Conservation (phyloP, 306 rosid genomes). For the Ceratonia siliqua region DNA sequence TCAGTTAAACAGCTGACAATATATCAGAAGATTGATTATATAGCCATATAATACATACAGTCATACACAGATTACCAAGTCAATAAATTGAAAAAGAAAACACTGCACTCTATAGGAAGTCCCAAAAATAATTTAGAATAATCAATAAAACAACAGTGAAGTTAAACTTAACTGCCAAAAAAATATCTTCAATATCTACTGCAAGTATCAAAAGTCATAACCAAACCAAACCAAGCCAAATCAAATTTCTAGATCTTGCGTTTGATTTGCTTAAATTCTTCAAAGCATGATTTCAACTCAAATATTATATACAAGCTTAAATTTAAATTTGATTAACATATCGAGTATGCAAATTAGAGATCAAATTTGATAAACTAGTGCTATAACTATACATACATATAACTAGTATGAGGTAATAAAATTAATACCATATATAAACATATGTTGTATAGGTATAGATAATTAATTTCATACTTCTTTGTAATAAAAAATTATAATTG, state of each 20-base stretch:
- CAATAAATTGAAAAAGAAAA: too few relatives aligned
- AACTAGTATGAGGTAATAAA: background rate
- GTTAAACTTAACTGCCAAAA: too few relatives aligned
- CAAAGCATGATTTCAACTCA: background rate
- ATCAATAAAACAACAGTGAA: too few relatives aligned
- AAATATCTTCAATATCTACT: background rate
- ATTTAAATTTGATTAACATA: background rate
- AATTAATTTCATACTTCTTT: background rate
- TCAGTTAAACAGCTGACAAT: too few relatives aligned
- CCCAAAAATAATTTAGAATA: too few relatives aligned
- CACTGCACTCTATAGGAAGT: too few relatives aligned
- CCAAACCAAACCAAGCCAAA: background rate
- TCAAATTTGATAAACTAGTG: background rate
- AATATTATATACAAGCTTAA: background rate
- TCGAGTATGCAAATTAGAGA: background rate
- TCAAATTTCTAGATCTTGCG: background rate
- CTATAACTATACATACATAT: background rate
- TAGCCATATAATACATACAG: too few relatives aligned
- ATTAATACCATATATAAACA: background rate
- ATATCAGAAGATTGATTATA: too few relatives aligned
- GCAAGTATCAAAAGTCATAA: too few relatives aligned
- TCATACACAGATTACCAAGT: too few relatives aligned
- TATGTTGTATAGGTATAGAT: background rate
- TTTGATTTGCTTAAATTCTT: background rate
- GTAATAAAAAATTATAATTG: background rate